phyloP scores from a whole-genome alignment of 1,284 basidiomycete genomes.

The Phellinidium pouzarii region DNA sequence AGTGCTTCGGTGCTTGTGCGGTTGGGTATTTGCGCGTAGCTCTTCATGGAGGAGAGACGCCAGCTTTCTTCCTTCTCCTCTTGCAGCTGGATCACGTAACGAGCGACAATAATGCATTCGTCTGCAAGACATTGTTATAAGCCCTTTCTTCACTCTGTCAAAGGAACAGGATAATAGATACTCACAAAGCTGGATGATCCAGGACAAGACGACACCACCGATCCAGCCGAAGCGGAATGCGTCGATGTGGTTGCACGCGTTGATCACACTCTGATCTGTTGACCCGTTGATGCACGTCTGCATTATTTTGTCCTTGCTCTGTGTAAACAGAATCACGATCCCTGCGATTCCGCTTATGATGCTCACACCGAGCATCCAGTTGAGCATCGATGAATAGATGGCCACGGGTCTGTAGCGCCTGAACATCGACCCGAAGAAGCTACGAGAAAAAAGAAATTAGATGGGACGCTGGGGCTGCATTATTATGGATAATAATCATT shows the following conservation, averaged over 20 bases:
- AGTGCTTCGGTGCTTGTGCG: constrained; percentile 16
- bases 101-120: constrained; percentile 16
- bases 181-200: constrained; percentile 16
- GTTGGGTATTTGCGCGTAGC: constrained; percentile 9
- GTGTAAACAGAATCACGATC: constrained; percentile 9
- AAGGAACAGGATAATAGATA: background rate
- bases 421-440: constrained; percentile 23
- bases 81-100: constrained; percentile 16
- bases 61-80: constrained; percentile 17
- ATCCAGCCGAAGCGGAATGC: background rate
- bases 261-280: constrained; percentile 12
- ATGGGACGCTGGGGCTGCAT: background rate
- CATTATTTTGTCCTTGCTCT: constrained; percentile 5
- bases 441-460: background rate
- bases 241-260: constrained; percentile 11
- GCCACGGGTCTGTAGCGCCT: constrained; percentile 22
- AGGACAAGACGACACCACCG: constrained; percentile 4
- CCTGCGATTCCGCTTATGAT: constrained; percentile 3
- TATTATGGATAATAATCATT: constrained; percentile 1
- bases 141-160: background rate
- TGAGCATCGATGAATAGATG: constrained; percentile 20
- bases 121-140: constrained; percentile 3
- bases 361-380: constrained; percentile 12
- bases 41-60: constrained; percentile 13
- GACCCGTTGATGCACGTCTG: constrained; percentile 9